These are phyloP conservation scores for Termitomyces sp. DNA, from an alignment of 768 basidiomycete species.

Conservation along the genomic window DNA sequence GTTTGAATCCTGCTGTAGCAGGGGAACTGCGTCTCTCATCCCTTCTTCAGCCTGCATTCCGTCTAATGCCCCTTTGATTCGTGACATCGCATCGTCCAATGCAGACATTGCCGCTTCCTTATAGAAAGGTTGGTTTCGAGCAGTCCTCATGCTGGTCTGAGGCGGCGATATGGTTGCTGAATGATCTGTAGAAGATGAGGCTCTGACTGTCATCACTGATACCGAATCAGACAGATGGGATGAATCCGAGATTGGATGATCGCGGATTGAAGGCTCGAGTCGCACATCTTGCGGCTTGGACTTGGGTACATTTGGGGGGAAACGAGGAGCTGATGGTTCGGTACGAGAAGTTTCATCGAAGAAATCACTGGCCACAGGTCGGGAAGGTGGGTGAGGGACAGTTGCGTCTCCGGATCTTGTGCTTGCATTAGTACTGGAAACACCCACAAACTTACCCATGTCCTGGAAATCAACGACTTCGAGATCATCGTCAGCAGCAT, in stretches of 20 bases:
- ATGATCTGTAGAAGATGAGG: slow-evolving; percentile 15
- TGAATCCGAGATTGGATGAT: not conserved
- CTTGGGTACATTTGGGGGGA: slow-evolving; percentile 37
- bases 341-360: slow-evolving; percentile 43
- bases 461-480: slow-evolving; percentile 83
- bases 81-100: slow-evolving; percentile 77
- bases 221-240: not conserved
- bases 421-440: slow-evolving; percentile 19
- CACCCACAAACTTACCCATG: slow-evolving; percentile 62
- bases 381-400: slow-evolving; percentile 22
- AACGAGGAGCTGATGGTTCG: slow-evolving; percentile 18
- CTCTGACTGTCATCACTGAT: not conserved
- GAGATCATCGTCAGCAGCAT: slow-evolving; percentile 51
- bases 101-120: slow-evolving; percentile 62
- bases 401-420: slow-evolving; percentile 15
- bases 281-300: slow-evolving; percentile 1
- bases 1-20: slow-evolving; percentile 17
- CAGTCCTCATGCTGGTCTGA: slow-evolving; percentile 24
- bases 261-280: not conserved
- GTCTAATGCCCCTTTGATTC: slow-evolving; percentile 77
- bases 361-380: slow-evolving; percentile 67
- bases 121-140: slow-evolving; percentile 37
- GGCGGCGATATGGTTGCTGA: slow-evolving; percentile 19
- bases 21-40: slow-evolving; percentile 21
- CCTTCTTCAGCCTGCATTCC: slow-evolving; percentile 52